Evolutionary conservation across 176 grass and related monocot species (phyloP).

Genomic region (Ensete ventricosum): DNA sequence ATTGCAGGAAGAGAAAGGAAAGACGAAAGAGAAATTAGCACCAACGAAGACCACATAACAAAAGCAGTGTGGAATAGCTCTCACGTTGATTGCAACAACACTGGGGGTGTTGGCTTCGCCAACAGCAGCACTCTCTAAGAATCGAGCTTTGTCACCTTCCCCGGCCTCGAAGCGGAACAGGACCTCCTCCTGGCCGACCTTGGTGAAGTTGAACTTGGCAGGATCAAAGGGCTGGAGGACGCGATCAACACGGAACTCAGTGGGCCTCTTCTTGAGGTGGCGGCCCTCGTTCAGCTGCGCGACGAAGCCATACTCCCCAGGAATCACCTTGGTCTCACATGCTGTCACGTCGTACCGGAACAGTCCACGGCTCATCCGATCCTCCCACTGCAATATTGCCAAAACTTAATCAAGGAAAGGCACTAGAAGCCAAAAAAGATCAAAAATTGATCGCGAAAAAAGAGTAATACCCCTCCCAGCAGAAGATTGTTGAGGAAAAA

Average conservation of each 20-base stretch:
- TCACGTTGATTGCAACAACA: constrained; percentile 67
- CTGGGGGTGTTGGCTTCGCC: constrained; percentile 23
- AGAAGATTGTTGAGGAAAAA: constrained; percentile 63
- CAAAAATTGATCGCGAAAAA: not conserved
- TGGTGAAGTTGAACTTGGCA: constrained; percentile 80
- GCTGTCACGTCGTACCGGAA: constrained; percentile 95
- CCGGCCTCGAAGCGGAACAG: constrained; percentile 52
- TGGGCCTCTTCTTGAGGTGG: constrained; percentile 95
- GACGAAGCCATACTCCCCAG: constrained; percentile 72
- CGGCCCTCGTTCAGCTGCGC: constrained; percentile 96
- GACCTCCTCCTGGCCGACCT: constrained; percentile 77
- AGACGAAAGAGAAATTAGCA: not conserved
- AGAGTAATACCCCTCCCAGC: constrained; percentile 52
- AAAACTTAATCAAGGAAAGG: constrained; percentile 8
- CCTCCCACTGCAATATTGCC: constrained; percentile 60
- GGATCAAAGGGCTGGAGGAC: constrained; percentile 71
- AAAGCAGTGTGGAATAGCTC: not conserved
- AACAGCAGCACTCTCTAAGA: constrained; percentile 29
- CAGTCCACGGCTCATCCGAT: constrained; percentile 62
- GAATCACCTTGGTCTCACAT: constrained; percentile 92
- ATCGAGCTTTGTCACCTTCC: constrained; percentile 22
- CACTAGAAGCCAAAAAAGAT: not conserved
- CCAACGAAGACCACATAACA: constrained; percentile 4
- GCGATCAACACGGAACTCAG: constrained; percentile 78
- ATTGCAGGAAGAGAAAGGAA: not conserved